Evolutionary conservation across 306 rosid species (phyloP), one percentile per base, ranked within the genome.

Genomic region (Hippophae tibetana): DNA sequence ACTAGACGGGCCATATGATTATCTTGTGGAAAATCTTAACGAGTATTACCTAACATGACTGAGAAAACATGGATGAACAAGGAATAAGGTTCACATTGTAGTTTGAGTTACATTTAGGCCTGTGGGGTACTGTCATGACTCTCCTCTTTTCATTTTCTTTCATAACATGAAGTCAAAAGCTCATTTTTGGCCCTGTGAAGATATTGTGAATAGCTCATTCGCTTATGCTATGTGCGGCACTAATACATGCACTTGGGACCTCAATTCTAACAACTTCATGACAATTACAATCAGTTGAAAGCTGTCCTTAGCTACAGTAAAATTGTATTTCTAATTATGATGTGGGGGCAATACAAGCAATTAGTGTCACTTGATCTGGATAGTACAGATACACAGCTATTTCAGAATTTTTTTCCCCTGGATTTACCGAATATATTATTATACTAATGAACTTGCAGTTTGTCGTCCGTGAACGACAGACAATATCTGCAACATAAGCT

Each of bases 1-100:
- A 8, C 69, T 79, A 27, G 73, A 81, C 60, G 69, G 83, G 18
- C 89, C 95, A 7, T 85, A 71, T 50, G 98, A 87, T 70, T 87
- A 87, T 76, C 81, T 85, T 43, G 82, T 69, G 31, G 95, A 85
- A 14, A 78, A 85, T 72, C 56, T 72, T 43, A 69, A 78, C 1
- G 96, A 80, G 18, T 92, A 83, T 56, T 83, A 85, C 62, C 73
- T 74, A 69, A 78, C 86, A 8, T 83, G 77, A 80, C 55, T 13
- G 54, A 55, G 53, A 57, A 49, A 54, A 49, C 60, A 65, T 47
- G 71, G 58, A 68, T 58, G 72, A 76, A 63, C 52, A 52, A 45
- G 47, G 72, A 69, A 65, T 63, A 68, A 69, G 81, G 54, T 62
- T 72, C 66, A 49, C 54, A 62, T 61, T 74, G 62, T 67, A 23